Base-by-base conservation (phyloP, 345 rosid genomes). In the Rhizophora apiculata region DNA sequence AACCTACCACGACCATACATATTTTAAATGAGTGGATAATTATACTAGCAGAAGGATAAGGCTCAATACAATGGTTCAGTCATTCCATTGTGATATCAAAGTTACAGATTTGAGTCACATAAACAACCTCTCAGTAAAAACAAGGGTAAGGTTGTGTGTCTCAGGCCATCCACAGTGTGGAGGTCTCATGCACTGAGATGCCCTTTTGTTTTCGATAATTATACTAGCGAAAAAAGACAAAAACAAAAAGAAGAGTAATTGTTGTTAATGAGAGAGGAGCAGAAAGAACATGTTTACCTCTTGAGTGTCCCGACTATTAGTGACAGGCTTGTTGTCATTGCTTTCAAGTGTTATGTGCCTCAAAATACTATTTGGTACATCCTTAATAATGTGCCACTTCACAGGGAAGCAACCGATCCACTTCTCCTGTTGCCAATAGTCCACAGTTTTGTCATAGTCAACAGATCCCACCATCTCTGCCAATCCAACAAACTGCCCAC, bases 361-460 rank as follows among this genome's bases (percentile, higher is more conserved):
- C 78, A 91, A 56, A 3, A 68, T 82, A 73, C 80, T 78, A 76
- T 89, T 91, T n/a, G 92, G 89, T 52, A 91, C 76, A 63, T 91
- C 93, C 88, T 89, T 89, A 71, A 89, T 68, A 65, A 91, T 83
- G 71, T 86, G 97, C 95, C 93, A 91, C 74, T 89, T 91, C 65
- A 87, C 79, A 65, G 93, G 84, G 76, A 91, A 89, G 69, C 89
- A 89, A 68, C 93, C 97, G 65, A 77, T 73, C 95, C 95, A 89
- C 79, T 89, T 91, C 74, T 91, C 91, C 73, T 89, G 97, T 64
- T 91, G 95, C 95, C 92, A 91, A 57, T 87, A 86, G 27, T 85
- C 95, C 67, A 91, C 73, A 22, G 87, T 89, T 69, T 63, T 85
- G 78, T 85, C 76, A 67, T 84, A 91, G 78, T 91, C 95, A 69